A percentile compares a stretch with the other conserved stretches of the same genome.
Evolutionary conservation across 768 basidiomycete genomes (phyloP).

Genomic region (Galerina sulciceps): DNA sequence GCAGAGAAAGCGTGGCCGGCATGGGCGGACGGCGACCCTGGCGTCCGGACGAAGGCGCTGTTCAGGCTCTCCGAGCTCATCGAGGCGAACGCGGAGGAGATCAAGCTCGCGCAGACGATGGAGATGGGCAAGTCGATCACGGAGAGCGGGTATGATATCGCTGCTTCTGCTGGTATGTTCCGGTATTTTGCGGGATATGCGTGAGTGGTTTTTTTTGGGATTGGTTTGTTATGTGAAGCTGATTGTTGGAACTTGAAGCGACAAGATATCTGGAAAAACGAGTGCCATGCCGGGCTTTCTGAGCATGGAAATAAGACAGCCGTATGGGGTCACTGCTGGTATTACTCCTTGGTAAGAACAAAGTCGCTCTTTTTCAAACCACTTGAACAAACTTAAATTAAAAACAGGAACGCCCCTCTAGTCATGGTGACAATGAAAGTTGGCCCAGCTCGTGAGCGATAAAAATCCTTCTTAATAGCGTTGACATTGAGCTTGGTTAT

Average conservation of each 20-base stretch:
- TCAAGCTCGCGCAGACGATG: conserved; percentile 38
- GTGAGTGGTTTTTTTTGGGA: neutral
- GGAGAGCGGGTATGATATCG: conserved; percentile 14
- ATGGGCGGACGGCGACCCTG: conserved; percentile 1
- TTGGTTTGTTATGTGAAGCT: neutral
- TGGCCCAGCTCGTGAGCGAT: conserved; percentile 1
- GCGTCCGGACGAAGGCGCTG: conserved; percentile 28
- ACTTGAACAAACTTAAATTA: neutral
- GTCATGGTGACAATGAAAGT: conserved; percentile 4
- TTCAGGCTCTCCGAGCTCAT: conserved; percentile 36
- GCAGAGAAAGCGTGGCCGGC: conserved; percentile 9
- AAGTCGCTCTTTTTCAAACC: neutral
- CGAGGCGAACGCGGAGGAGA: conserved; percentile 29
- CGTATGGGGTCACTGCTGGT: conserved; percentile 2
- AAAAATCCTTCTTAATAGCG: neutral
- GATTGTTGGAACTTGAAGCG: neutral
- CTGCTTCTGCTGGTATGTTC: conserved; percentile 6
- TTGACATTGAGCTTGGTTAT: neutral
- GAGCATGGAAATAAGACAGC: conserved; percentile 5
- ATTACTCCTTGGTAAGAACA: conserved; percentile 4
- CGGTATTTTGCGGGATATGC: neutral
- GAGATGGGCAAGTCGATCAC: conserved; percentile 51
- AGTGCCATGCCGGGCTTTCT: conserved; percentile 4
- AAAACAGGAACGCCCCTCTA: conserved; percentile 4
- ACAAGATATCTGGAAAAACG: conserved; percentile 1